These are phyloP conservation scores for Verbena officinalis DNA, from an alignment of 257 asterid species.

Conservation along the genomic window DNA sequence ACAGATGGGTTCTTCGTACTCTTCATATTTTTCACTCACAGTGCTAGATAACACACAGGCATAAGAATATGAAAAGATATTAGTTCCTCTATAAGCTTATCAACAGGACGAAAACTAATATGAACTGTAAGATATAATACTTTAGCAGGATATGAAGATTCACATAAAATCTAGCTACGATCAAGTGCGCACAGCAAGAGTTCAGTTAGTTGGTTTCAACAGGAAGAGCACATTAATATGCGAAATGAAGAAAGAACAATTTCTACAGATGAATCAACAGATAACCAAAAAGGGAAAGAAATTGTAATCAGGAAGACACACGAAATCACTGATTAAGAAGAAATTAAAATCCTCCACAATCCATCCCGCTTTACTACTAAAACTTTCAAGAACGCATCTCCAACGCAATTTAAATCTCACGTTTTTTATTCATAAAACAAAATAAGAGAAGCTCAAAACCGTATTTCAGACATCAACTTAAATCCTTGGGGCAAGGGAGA, in stretches of 20 bases:
- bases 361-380: not conserved
- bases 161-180: not conserved
- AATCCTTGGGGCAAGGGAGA: not conserved
- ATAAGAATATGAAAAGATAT: conserved; percentile 21
- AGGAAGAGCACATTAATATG: not conserved
- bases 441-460: not conserved
- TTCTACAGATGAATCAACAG: not conserved
- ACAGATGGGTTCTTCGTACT: conserved; percentile 72
- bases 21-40: conserved; percentile 50
- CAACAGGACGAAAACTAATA: conserved; percentile 17
- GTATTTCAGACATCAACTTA: not conserved
- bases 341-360: not conserved
- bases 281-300: not conserved
- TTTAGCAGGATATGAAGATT: conserved; percentile 12
- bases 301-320: not conserved
- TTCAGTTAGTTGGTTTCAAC: conserved; percentile 6
- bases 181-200: not conserved
- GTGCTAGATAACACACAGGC: conserved; percentile 21
- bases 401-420: not conserved
- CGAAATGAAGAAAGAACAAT: conserved; percentile 9
- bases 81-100: conserved; percentile 20
- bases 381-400: not conserved
- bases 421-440: not conserved
- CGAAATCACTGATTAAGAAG: not conserved
- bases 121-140: not conserved